Base-by-base conservation (phyloP, 331 rosid species). In the Arachis monticola region DNA sequence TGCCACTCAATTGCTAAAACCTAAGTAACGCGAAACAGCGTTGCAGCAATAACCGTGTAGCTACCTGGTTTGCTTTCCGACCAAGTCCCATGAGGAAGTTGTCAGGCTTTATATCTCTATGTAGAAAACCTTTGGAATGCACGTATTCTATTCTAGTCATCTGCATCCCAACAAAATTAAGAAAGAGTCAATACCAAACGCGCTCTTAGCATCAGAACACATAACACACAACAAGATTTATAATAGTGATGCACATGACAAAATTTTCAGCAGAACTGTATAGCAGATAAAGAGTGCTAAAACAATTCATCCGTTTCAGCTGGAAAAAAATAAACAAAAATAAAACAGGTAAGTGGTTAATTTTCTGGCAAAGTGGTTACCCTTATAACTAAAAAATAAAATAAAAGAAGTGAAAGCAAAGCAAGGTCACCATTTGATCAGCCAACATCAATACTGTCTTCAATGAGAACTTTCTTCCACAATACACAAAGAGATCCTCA, bases 1-100 rank as follows among this genome's bases (percentile, higher is more conserved):
- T 67, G 55, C 8, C 52, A 40, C 40, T 44, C 72, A 73, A 44
- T 12, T 57, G 31, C 40, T 44, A 72, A 73, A 44, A 10, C 52
- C 69, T 12, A 51, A 46, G 51, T n/a, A 31, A 53, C 22, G 30
- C 8, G 35, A 72, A 62, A 48, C 52, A 42, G n/a, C 60, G 47
- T 44, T 55, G 44, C 52, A 42, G n/a, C 56, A 57, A 48, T 55
- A 52, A 57, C 60, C 14, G 66, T 73, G 46, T 27, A 44, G 31
- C 72, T 68, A 94, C 99, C 97, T 90, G 99, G 81, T 92, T 94
- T 68, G 99, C 99, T 83, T 94, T 94, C 61, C 99, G 96, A 71
- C 97, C 97, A 80, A 94, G 97, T 57, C 99, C 97, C 99, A 94
- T 94, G 58, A 94, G 96, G 81, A 94, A 95, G 84, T 95, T 95